Base-by-base conservation (phyloP, 495 filamentous ascomycete genomes). In the Neurospora tetraspora region DNA sequence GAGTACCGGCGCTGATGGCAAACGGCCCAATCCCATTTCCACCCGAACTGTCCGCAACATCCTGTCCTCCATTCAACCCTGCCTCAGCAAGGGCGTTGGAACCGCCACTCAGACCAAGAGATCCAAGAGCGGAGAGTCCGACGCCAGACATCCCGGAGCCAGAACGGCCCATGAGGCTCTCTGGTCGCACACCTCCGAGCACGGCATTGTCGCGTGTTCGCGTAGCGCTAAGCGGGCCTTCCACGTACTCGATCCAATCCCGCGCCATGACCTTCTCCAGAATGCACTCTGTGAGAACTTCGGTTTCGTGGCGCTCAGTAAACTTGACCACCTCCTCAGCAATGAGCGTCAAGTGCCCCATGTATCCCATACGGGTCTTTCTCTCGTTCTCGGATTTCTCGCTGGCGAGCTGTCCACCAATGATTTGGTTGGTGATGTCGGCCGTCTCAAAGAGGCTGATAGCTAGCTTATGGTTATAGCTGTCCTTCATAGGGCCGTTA, bases 261-360 rank as follows among this genome's bases (percentile, higher is more conserved):
- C 88, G 87, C 74, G 92, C 91, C 84, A 94, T 90, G 27, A 98
- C 94, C 74, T 91, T 93, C 71, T 98, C 92, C 77, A 97, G 83
- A 5, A 99, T 95, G 12, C 87, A 86, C 69, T 92, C 91, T 23
- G 92, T 94, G 6, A 98, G 87, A 65, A 95, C 81, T 80, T 98
- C 95, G 4, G 94, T 91, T 23, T 94, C 91, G 80, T 97, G 93
- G 27, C 96, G 90, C 81, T 98, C 95, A 43, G 93, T 95, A 80
- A 98, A 99, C 81, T 98, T 98, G 74, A 98, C 96, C 20, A 99
- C 96, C 79, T 99, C 96, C 80, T 99, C 96, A 16, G 96, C 96
- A 72, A 99, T 97, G 16, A 99, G 88, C 0, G 96, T 99, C 47
- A 99, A 85, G 80, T 99, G 96, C 1, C 96, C 96, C 96, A 99